These are phyloP conservation scores for Gossypium australe DNA, from an alignment of 345 rosid species.

Conservation along the genomic window DNA sequence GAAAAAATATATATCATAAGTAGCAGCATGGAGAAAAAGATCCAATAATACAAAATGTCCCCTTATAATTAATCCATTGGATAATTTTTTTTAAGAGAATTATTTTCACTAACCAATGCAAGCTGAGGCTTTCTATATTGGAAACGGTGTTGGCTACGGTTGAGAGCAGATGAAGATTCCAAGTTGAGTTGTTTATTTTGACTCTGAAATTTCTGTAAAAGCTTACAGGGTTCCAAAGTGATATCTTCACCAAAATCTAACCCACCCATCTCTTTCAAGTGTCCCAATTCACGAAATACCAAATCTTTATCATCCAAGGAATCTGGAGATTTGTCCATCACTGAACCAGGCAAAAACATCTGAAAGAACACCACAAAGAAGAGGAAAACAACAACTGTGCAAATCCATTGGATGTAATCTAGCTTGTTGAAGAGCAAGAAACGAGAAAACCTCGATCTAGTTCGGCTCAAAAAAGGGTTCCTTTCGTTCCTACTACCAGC, in stretches of 20 bases:
- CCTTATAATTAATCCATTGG: not conserved
- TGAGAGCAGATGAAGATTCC: constrained; percentile 32
- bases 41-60: not conserved
- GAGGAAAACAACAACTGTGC: constrained; percentile 50
- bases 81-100: not conserved
- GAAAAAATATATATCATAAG: constrained; percentile 10
- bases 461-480: constrained; percentile 36
- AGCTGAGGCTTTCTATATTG: constrained; percentile 68
- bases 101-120: constrained; percentile 60
- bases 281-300: constrained; percentile 38
- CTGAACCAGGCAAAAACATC: constrained; percentile 61
- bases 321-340: constrained; percentile 44
- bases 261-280: constrained; percentile 51
- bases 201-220: constrained; percentile 41
- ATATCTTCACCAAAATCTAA: constrained; percentile 66
- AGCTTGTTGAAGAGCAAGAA: constrained; percentile 59
- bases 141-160: constrained; percentile 49
- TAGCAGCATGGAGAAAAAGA: not conserved
- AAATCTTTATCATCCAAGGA: constrained; percentile 20
- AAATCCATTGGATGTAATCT: constrained; percentile 64
- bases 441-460: constrained; percentile 71
- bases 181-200: constrained; percentile 32
- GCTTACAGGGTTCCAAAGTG: constrained; percentile 44
- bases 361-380: constrained; percentile 52
- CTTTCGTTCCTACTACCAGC: constrained; percentile 38